phyloP scores from a whole-genome alignment of 257 asterid genomes.

The Osmanthus fragrans region DNA sequence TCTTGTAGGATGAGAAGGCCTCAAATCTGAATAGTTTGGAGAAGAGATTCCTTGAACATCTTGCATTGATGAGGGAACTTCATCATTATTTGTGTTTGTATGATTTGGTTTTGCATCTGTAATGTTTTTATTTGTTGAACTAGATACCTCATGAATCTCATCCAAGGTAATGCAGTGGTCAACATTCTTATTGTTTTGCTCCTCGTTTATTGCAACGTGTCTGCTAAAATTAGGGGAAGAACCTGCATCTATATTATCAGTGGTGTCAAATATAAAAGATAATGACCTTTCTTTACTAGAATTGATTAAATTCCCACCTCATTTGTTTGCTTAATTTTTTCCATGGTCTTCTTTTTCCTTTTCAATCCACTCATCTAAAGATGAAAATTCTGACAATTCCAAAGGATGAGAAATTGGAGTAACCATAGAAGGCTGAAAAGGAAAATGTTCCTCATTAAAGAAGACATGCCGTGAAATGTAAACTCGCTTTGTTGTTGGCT shows the following conservation, averaged over 20 bases:
- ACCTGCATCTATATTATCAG: no score
- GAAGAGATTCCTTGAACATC: no score
- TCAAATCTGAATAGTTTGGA: neutral
- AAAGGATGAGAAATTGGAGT: neutral
- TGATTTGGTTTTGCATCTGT: no score
- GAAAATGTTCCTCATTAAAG: slow-evolving; percentile 1
- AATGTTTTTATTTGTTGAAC: no score
- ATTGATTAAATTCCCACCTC: neutral
- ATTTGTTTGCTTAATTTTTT: neutral
- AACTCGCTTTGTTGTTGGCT: neutral
- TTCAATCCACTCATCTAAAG: neutral
- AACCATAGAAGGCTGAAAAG: neutral
- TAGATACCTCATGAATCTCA: no score
- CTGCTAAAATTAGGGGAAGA: no score
- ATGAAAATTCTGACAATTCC: neutral
- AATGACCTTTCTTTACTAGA: neutral
- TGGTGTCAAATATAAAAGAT: no score
- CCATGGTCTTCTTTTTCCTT: neutral
- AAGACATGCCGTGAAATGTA: slow-evolving; percentile 12
- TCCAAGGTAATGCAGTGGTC: no score
- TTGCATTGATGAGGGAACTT: no score
- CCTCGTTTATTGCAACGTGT: no score
- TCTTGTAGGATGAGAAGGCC: neutral
- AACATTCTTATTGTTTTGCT: no score
- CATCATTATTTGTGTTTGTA: no score